Evolutionary conservation across 2,329 filamentous ascomycete species (phyloP).

Genomic region (Cadophora luteo-olivacea): DNA sequence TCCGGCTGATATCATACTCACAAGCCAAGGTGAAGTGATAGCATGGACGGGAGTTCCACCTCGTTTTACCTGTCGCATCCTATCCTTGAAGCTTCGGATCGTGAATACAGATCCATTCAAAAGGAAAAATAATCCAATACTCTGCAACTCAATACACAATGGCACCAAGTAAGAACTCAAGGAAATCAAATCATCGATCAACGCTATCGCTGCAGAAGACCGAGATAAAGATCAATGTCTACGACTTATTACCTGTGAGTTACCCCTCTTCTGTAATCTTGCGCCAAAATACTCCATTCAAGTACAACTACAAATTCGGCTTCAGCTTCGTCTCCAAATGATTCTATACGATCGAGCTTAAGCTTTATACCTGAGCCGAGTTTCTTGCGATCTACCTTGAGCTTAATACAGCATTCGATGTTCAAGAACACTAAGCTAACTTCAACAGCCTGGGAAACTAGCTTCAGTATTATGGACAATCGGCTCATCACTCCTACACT

Average conservation of each 20-base stretch:
- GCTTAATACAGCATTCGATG: background rate
- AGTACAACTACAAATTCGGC: background rate
- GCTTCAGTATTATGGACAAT: slow-evolving; percentile 80
- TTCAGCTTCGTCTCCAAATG: background rate
- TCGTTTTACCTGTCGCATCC: slow-evolving; percentile 1
- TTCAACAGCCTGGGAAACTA: slow-evolving; percentile 69
- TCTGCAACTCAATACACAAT: slow-evolving; percentile 25
- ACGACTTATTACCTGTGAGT: slow-evolving; percentile 74
- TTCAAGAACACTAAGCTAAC: background rate
- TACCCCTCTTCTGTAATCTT: slow-evolving; percentile 7
- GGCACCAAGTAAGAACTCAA: slow-evolving; percentile 36
- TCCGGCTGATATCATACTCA: background rate
- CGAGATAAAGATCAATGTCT: slow-evolving; percentile 78
- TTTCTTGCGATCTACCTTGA: background rate
- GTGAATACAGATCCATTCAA: background rate
- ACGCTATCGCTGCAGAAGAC: slow-evolving; percentile 75
- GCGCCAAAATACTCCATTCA: background rate
- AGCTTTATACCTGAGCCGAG: too few species aligned
- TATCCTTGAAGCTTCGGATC: background rate
- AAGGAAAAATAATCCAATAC: background rate
- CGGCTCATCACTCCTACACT: slow-evolving; percentile 80
- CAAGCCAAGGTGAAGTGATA: background rate
- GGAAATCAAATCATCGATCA: slow-evolving; percentile 59
- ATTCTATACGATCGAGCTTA: background rate
- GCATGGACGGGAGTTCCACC: background rate